Conservation (phyloP, 2,329 filamentous ascomycete species). For the Epichloe amarillans region DNA sequence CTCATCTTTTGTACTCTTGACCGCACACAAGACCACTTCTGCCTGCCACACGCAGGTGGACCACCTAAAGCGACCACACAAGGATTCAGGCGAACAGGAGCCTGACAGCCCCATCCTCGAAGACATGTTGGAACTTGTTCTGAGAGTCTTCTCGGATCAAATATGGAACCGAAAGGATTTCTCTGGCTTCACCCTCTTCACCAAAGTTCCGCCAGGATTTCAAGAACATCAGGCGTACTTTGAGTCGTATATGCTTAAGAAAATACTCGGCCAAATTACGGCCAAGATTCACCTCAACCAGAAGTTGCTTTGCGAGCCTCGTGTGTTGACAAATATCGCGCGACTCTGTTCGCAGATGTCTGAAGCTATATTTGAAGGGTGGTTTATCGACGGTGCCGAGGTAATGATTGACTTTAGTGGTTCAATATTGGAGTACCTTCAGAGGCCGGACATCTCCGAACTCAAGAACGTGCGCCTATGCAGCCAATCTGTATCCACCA, state of each 20-base stretch:
- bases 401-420: slow-evolving; percentile 76
- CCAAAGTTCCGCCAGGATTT: slow-evolving; percentile 83
- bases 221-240: slow-evolving; percentile 93
- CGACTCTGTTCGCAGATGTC: slow-evolving; percentile 69
- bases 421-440: slow-evolving; percentile 74
- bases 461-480: slow-evolving; percentile 88
- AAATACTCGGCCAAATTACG: slow-evolving; percentile 57
- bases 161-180: slow-evolving; percentile 82
- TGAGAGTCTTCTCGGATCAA: slow-evolving; percentile 75
- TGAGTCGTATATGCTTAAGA: slow-evolving; percentile 74
- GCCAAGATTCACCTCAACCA: slow-evolving; percentile 59
- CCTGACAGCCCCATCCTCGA: slow-evolving; percentile 61
- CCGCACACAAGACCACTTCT: slow-evolving; percentile 49
- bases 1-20: slow-evolving; percentile 85
- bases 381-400: slow-evolving; percentile 84
- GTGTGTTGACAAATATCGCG: slow-evolving; percentile 74
- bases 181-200: slow-evolving; percentile 68
- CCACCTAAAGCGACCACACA: slow-evolving; percentile 9
- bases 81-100: slow-evolving; percentile 22
- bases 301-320: slow-evolving; percentile 63
- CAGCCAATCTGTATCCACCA: slow-evolving; percentile 63
- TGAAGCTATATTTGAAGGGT: slow-evolving; percentile 89
- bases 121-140: slow-evolving; percentile 61
- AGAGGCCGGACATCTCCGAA: slow-evolving; percentile 65
- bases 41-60: slow-evolving; percentile 34